A percentile compares a stretch with the other conserved stretches of the same genome.
phyloP scores from a whole-genome alignment of 305 asterid species.

The Fraxinus baroniana region DNA sequence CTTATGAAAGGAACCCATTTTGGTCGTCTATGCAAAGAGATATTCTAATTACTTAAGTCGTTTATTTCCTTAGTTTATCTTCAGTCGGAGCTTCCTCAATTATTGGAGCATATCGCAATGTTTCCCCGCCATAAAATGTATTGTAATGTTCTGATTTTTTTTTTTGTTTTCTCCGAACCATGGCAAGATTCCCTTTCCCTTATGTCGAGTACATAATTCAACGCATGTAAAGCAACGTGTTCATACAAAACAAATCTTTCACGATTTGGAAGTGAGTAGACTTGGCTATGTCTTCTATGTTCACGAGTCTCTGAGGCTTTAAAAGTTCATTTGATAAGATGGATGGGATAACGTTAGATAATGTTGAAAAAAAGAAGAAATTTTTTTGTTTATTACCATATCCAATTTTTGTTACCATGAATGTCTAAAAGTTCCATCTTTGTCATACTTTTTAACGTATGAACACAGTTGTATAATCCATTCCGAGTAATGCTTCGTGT shows the following conservation, averaged over 20 bases:
- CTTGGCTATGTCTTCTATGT: neutral
- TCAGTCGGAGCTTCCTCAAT: neutral
- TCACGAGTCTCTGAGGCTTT: neutral
- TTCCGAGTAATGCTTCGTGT: too few relatives aligned
- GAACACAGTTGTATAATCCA: neutral
- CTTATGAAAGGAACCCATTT: neutral
- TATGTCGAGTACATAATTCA: neutral
- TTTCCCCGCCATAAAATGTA: neutral
- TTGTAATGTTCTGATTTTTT: neutral
- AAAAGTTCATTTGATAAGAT: neutral
- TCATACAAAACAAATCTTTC: neutral
- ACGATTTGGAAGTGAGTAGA: neutral
- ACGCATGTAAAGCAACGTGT: neutral
- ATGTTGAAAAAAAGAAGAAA: neutral
- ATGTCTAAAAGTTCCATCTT: neutral
- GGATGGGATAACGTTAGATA: neutral
- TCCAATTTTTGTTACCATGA: neutral
- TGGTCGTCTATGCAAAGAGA: neutral
- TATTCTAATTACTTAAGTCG: neutral
- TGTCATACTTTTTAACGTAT: neutral
- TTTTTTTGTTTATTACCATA: neutral
- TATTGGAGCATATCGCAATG: neutral
- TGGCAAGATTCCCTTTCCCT: neutral
- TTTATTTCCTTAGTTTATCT: neutral
- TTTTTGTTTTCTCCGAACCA: neutral